phyloP scores from a whole-genome alignment of 129 eudicot species.

The Arctium minus region DNA sequence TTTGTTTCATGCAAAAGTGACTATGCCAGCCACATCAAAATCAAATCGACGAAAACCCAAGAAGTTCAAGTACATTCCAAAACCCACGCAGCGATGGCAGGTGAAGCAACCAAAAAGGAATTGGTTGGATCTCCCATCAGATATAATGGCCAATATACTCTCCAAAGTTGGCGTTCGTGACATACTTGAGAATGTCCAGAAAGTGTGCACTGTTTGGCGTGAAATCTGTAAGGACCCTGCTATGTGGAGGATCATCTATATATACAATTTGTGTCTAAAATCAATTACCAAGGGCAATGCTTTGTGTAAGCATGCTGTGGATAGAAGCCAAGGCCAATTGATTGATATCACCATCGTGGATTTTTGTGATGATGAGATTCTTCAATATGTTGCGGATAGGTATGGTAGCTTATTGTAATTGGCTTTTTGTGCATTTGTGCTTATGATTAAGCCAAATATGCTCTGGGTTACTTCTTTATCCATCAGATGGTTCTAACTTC shows the following conservation, averaged over 20 bases:
- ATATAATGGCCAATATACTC: background rate
- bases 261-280: background rate
- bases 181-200: background rate
- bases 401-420: background rate
- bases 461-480: background rate
- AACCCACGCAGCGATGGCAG: background rate
- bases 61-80: background rate
- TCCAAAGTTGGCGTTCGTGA: background rate
- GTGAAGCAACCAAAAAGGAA: background rate
- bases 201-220: background rate
- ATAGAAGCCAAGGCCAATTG: background rate
- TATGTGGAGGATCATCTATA: background rate
- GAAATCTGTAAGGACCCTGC: slow-evolving; percentile 4
- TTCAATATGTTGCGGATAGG: background rate
- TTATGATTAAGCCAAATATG: background rate
- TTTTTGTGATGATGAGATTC: background rate
- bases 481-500: background rate
- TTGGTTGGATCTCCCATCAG: background rate
- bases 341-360: background rate
- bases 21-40: background rate
- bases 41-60: background rate
- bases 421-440: background rate
- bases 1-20: background rate
- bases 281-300: background rate
- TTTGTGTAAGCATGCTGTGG: background rate